phyloP scores from a whole-genome alignment of 768 basidiomycete genomes.

The Mycena belliarum region DNA sequence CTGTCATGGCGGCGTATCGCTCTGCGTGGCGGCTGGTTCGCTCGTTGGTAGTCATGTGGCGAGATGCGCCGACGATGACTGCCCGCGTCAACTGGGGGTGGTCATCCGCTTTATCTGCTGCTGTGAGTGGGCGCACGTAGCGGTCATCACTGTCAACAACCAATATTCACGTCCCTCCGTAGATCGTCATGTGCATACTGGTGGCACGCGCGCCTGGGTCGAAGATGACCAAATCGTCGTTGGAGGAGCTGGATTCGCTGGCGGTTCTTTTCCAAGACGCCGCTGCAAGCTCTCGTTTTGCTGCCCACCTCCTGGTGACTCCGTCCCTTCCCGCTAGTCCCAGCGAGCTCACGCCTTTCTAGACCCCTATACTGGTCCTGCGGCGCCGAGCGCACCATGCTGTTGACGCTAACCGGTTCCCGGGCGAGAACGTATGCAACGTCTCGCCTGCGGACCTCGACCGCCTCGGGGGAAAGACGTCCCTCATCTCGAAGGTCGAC shows the following conservation, averaged over 20 bases:
- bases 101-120: slow-evolving; percentile 66
- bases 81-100: slow-evolving; percentile 55
- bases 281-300: slow-evolving; percentile 45
- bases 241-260: slow-evolving; percentile 49
- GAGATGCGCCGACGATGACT: slow-evolving; percentile 40
- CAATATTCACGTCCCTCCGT: not conserved
- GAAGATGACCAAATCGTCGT: slow-evolving; percentile 45
- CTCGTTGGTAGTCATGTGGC: slow-evolving; percentile 46
- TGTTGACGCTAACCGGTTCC: slow-evolving; percentile 27
- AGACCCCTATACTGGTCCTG: slow-evolving; percentile 45
- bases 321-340: not conserved
- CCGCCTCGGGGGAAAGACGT: slow-evolving; percentile 56
- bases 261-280: slow-evolving; percentile 48
- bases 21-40: slow-evolving; percentile 68
- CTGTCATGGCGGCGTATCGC: slow-evolving; percentile 71
- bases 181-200: slow-evolving; percentile 64
- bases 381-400: slow-evolving; percentile 46
- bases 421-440: slow-evolving; percentile 22
- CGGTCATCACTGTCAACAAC: not conserved
- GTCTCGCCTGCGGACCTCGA: slow-evolving; percentile 51
- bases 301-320: slow-evolving; percentile 46
- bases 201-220: slow-evolving; percentile 51
- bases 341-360: not conserved
- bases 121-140: slow-evolving; percentile 44
- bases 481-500: slow-evolving; percentile 32